phyloP scores from a whole-genome alignment of 2,329 filamentous ascomycete species.

The Trichoderma koningii region DNA sequence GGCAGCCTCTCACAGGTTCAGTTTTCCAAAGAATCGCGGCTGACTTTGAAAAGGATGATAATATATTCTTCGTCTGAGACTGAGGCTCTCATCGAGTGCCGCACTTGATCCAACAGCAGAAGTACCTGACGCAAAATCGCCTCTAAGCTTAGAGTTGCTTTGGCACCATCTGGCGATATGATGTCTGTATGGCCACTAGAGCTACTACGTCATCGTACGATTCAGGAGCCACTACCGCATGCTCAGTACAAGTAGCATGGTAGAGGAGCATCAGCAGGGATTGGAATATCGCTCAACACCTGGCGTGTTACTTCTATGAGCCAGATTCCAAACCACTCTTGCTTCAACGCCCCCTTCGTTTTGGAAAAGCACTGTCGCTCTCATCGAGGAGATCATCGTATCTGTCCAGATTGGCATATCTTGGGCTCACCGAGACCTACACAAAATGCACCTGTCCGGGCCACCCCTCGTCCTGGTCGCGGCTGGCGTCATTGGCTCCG shows the following conservation, averaged over 20 bases:
- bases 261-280: no score
- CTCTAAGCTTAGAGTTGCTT: neutral
- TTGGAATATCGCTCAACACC: neutral
- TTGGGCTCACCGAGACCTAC: neutral
- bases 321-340: neutral
- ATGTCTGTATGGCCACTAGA: neutral
- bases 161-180: neutral
- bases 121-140: neutral
- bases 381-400: neutral
- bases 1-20: neutral
- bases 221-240: neutral
- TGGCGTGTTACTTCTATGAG: neutral
- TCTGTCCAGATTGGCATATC: neutral
- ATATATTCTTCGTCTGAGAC: neutral
- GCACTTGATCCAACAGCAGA: neutral
- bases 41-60: neutral
- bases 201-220: conserved; percentile 12
- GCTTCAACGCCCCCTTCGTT: no score
- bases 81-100: neutral
- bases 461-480: conserved; percentile 41
- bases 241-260: no score
- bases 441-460: conserved; percentile 33
- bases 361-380: neutral
- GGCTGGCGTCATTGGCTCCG: conserved; percentile 44
- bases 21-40: neutral